Base-by-base conservation (phyloP, 768 basidiomycete species). In the Obba rivulosa region DNA sequence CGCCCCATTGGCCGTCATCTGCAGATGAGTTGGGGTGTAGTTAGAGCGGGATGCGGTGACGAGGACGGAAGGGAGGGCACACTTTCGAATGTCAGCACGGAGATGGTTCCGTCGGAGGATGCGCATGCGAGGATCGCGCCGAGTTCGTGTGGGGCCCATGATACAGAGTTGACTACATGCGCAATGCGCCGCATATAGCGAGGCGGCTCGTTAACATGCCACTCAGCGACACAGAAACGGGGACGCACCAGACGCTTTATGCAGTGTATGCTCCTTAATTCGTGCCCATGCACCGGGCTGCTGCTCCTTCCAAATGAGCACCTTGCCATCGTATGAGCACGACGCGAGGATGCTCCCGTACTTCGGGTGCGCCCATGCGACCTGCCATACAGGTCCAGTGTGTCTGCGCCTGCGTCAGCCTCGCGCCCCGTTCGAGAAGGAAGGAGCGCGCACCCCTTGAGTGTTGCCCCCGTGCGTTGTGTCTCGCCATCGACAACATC, bases 141-240 rank as follows among this genome's bases (percentile, higher is more conserved):
- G 13, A 97, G 80, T 63, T 98, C 95, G 58, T 96, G 93, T 2
- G 96, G 93, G n/a, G 95, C 95, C 96, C 96, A 99, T 0, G 92
- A 91, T 18, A 98, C 87, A 1, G 94, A 94, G 70, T 99, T 99
- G 42, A 98, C 95, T 95, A 41, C 8, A 17, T 16, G 28, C 3
- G n/a, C 13, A 34, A 21, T 49, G 37, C 48, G 31, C 18, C 13
- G 10, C 4, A 21, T 14, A n/a, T 21, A 37, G 21, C 17, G 10
- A 41, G 8, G 35, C 0, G 14, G 7, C 23, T 16, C 13, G 2
- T n/a, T n/a, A n/a, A n/a, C n/a, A n/a, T n/a, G n/a, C n/a, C n/a
- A n/a, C 28, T 8, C 16, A 17, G 8, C 31, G 17, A 18, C 36
- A 37, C n/a, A n/a, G 13, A n/a, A n/a, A n/a, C n/a, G n/a, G n/a